Conservation (phyloP, 1,284 basidiomycete species). For the Heimioporus retisporus region DNA sequence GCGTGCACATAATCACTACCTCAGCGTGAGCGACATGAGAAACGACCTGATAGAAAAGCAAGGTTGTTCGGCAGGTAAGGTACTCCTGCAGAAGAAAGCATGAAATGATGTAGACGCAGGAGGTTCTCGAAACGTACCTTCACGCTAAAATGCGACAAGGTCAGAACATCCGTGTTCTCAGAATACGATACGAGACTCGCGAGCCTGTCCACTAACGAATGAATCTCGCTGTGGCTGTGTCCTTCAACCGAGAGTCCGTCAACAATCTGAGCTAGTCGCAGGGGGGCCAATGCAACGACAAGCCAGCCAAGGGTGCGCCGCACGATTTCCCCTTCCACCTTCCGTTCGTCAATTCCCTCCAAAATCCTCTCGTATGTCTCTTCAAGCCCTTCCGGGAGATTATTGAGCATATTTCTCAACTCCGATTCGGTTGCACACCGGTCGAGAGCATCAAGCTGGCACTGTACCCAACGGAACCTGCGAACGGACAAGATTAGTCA, state of each 20-base stretch:
- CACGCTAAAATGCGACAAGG: conserved; percentile 5
- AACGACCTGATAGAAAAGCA: conserved; percentile 2
- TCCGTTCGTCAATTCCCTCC: conserved; percentile 9
- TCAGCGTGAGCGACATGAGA: conserved; percentile 3
- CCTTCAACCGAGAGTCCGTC: not conserved
- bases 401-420: not conserved
- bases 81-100: conserved; percentile 10
- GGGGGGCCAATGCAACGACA: conserved; percentile 5
- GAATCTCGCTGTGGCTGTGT: not conserved
- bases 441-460: conserved; percentile 10
- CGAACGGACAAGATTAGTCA: not conserved
- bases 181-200: conserved; percentile 11
- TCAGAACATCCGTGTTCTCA: conserved; percentile 1
- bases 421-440: conserved; percentile 4
- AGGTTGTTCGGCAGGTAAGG: not conserved
- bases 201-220: not conserved
- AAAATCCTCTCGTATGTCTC: conserved; percentile 9
- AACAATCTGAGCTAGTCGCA: conserved; percentile 3
- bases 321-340: conserved; percentile 1
- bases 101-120: not conserved
- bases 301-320: conserved; percentile 6
- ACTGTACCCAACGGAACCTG: conserved; percentile 18
- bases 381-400: conserved; percentile 2
- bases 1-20: conserved; percentile 3
- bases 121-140: not conserved